Conservation (phyloP, 192 early-diverging fungal genomes). For the Gigaspora rosea region DNA sequence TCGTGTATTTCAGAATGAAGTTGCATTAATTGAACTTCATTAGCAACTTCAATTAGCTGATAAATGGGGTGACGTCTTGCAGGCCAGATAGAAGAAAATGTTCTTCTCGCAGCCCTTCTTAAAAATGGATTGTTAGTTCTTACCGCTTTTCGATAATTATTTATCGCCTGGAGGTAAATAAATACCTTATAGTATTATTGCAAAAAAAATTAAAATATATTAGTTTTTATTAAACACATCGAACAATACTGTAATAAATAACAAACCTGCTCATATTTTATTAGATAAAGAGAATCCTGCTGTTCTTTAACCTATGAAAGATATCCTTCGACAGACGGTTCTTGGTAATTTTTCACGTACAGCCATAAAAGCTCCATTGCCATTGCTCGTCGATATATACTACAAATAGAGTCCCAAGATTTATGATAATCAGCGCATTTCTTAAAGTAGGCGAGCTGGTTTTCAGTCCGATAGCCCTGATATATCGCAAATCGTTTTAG, state of each 20-base stretch:
- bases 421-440: not conserved
- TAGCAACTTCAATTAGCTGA: no score
- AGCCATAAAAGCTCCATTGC: not conserved
- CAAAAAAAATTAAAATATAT: no score
- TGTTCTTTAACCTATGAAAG: not conserved
- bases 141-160: not conserved
- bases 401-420: not conserved
- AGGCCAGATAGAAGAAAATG: not conserved
- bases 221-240: no score
- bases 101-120: not conserved
- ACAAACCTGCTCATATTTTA: constrained; percentile 22
- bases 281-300: constrained; percentile 11
- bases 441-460: not conserved
- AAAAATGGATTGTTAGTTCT: constrained; percentile 1
- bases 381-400: not conserved
- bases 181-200: not conserved
- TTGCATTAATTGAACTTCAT: constrained; percentile 5
- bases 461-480: not conserved
- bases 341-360: not conserved
- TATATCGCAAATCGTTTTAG: not conserved
- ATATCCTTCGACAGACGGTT: not conserved
- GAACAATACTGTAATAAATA: no score
- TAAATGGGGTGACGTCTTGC: no score
- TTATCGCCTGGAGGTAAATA: not conserved
- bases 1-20: not conserved